phyloP scores from a whole-genome alignment of 2,329 filamentous ascomycete species.

The Dactylonectria macrodidyma region DNA sequence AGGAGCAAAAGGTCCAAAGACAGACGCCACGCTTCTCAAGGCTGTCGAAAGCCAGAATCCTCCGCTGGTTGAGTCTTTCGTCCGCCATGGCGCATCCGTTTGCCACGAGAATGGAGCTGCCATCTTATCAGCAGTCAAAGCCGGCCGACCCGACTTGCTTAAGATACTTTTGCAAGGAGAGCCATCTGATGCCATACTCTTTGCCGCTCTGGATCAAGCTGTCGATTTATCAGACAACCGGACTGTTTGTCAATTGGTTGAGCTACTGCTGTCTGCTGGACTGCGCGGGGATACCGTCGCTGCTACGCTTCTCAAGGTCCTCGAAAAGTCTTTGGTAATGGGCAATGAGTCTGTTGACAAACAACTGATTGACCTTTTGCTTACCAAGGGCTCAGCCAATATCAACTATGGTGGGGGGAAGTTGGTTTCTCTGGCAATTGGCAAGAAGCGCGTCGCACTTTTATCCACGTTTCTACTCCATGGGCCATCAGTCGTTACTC shows the following conservation, averaged over 20 bases:
- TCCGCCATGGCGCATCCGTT: conserved; percentile 8
- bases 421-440: not conserved
- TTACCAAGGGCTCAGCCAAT: conserved; percentile 6
- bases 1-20: conserved; percentile 24
- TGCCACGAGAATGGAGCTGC: not conserved
- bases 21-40: conserved; percentile 1
- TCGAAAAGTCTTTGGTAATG: conserved; percentile 7
- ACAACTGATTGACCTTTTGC: not conserved
- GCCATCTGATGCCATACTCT: conserved; percentile 5
- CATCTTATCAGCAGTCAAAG: conserved; percentile 6
- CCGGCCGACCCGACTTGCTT: conserved; percentile 15
- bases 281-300: conserved; percentile 5
- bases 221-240: not conserved
- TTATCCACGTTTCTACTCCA: conserved; percentile 2
- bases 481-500: not conserved
- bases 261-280: conserved; percentile 10
- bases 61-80: not conserved
- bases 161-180: conserved; percentile 14
- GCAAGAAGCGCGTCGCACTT: not conserved
- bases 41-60: conserved; percentile 11
- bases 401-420: conserved; percentile 4
- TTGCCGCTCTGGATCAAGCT: conserved; percentile 2
- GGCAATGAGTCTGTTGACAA: not conserved
- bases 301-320: conserved; percentile 13
- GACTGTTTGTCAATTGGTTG: conserved; percentile 9